Base-by-base conservation (phyloP, 78 protist genomes). In the Dictyostelium intermedium region DNA sequence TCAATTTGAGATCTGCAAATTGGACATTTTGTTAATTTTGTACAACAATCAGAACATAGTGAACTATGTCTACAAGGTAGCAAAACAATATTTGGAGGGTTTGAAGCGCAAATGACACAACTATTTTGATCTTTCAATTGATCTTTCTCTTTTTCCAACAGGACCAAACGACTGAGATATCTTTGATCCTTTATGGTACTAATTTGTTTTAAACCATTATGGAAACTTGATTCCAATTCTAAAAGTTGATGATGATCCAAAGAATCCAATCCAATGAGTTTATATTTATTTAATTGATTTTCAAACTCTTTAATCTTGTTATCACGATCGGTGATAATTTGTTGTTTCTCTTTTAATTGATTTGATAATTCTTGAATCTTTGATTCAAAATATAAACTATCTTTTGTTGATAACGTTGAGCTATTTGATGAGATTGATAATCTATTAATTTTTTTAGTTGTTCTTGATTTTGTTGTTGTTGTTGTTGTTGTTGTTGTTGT, bases 71-170 rank as follows among this genome's bases (percentile, higher is more conserved):
- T 83, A 43, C 79, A 66, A 10, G 89, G 79, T 41, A 60, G 8
- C n/a, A 83, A 41, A 13, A 83, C 78, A 37, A 83, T 25, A 41
- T 83, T 83, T 60, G 89, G 73, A 30, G 77, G 30, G 27, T 83
- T 60, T 25, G 27, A 69, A 27, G 85, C 73, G n/a, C 93, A 87
- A 63, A 87, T 35, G 25, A 87, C 53, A 43, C 93, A 87, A 32
- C 23, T 77, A 45, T 77, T 60, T 79, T 87, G 93, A 39, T 87
- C 93, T 37, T 78, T 23, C 14, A 87, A 35, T 41, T 43, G 76
- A 16, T 87, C 93, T 32, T 87, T 87, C 35, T 87, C 93, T 1
- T 79, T 77, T 34, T 63, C 56, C 0, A 87, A 53, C 18, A 23
- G 20, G 9, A 7, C 50, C 32, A 87, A 32, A 39, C 50, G 84